A percentile compares a stretch with the other conserved stretches of the same genome.
Conservation (phyloP, 257 asterid genomes). For the Catharanthus roseus region DNA sequence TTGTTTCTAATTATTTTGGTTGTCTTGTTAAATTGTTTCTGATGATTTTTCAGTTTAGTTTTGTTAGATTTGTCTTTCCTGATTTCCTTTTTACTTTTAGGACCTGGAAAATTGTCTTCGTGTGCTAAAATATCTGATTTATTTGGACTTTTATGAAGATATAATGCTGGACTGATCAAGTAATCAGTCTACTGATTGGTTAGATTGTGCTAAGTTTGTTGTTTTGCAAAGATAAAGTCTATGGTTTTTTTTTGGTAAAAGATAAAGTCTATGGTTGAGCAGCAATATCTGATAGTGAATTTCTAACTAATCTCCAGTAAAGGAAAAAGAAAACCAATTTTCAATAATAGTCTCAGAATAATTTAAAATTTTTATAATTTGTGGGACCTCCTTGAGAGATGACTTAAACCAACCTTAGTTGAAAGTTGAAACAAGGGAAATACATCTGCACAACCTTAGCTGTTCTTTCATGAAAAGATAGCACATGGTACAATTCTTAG, state of each 20-base stretch:
- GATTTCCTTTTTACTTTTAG: background rate
- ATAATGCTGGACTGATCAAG: background rate
- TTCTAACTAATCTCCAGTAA: background rate
- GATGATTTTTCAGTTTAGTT: background rate
- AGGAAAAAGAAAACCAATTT: background rate
- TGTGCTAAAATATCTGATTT: background rate
- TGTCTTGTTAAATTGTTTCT: background rate
- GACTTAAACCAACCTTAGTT: conserved; percentile 4
- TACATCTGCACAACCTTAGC: background rate
- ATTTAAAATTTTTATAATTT: background rate
- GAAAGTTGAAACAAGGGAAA: background rate
- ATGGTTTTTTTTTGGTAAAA: background rate
- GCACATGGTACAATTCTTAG: background rate
- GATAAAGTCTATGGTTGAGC: conserved; percentile 3
- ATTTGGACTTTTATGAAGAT: background rate
- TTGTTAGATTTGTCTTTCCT: background rate
- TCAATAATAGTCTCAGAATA: background rate
- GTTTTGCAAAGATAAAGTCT: background rate
- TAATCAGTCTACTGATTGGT: background rate
- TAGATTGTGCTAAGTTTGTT: conserved; percentile 3
- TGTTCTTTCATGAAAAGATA: background rate
- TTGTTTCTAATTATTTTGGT: background rate
- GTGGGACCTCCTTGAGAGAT: conserved; percentile 13
- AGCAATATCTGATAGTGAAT: conserved; percentile 3
- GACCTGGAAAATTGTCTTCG: background rate